A percentile compares a stretch with the other conserved stretches of the same genome.
These are phyloP conservation scores for Pseudocercospora cruenta DNA, from an alignment of 2,329 filamentous ascomycete species.

Conservation along the genomic window DNA sequence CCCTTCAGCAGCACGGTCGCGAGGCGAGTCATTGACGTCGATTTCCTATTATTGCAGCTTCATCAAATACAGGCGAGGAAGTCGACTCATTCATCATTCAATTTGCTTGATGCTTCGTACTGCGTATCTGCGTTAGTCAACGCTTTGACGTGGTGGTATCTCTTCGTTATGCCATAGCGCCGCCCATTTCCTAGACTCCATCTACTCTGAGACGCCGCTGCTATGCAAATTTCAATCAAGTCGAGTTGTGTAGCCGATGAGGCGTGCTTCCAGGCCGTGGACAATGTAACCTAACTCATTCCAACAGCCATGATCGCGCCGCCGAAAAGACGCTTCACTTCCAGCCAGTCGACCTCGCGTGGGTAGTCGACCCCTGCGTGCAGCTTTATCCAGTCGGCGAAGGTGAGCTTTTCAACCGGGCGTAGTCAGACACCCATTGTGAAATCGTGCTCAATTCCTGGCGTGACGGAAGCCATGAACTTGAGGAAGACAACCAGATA, in stretches of 20 bases:
- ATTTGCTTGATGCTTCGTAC: slow-evolving; percentile 3
- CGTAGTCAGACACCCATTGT: slow-evolving; percentile 81
- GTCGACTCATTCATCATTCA: background rate
- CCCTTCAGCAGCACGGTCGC: background rate
- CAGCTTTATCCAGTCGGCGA: slow-evolving; percentile 31
- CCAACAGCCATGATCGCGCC: slow-evolving; percentile 37
- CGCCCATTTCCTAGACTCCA: slow-evolving; percentile 4
- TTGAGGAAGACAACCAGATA: slow-evolving; percentile 87
- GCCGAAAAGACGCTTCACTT: slow-evolving; percentile 35
- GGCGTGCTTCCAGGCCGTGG: background rate
- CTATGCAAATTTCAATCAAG: slow-evolving; percentile 19
- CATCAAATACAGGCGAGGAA: background rate
- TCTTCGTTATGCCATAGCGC: slow-evolving; percentile 4
- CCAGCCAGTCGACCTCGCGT: slow-evolving; percentile 37
- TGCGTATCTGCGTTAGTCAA: slow-evolving; percentile 14
- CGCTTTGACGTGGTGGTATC: slow-evolving; percentile 9
- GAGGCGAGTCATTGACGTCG: background rate
- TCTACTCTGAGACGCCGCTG: slow-evolving; percentile 13
- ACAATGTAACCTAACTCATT: slow-evolving; percentile 25
- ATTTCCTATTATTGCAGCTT: background rate
- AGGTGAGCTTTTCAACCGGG: slow-evolving; percentile 20
- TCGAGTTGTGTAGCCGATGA: background rate
- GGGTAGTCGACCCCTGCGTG: slow-evolving; percentile 34
- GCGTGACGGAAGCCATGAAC: slow-evolving; percentile 76
- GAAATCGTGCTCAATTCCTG: slow-evolving; percentile 96